phyloP scores from a whole-genome alignment of 257 asterid species.

The Fraxinus quadrangulata region DNA sequence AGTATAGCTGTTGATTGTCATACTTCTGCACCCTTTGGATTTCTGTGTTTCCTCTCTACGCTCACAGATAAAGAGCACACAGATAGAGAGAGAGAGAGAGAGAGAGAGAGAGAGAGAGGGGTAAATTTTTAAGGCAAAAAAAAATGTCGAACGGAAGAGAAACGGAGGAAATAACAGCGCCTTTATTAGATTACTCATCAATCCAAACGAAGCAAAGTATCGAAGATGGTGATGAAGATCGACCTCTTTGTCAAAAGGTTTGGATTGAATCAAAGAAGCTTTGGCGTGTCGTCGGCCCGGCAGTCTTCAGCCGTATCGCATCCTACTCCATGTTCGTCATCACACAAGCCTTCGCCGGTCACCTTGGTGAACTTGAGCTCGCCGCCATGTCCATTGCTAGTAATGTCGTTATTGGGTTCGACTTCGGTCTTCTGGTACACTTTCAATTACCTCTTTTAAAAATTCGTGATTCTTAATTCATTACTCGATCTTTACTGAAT shows the following conservation, averaged over 20 bases:
- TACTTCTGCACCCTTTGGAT: neutral
- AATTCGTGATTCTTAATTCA: neutral
- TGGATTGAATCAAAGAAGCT: conserved; percentile 79
- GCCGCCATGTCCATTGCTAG: conserved; percentile 78
- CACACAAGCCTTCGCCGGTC: conserved; percentile 89
- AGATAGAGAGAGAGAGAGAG: neutral
- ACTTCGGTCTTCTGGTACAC: conserved; percentile 71
- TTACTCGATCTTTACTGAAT: neutral
- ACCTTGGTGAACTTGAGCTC: conserved; percentile 79
- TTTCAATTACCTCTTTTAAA: neutral
- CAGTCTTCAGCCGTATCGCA: conserved; percentile 68
- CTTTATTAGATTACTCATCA: conserved; percentile 39
- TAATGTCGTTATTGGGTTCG: conserved; percentile 70
- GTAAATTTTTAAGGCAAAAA: neutral
- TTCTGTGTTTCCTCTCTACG: neutral
- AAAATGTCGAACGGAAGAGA: conserved; percentile 35
- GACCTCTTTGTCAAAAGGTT: conserved; percentile 25
- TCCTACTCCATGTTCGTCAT: conserved; percentile 72
- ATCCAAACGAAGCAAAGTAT: neutral
- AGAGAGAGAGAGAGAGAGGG: no score
- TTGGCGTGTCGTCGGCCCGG: conserved; percentile 84
- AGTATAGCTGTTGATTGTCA: neutral
- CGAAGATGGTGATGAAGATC: conserved; percentile 17
- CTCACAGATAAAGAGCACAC: no score
- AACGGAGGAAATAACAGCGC: conserved; percentile 37